Evolutionary conservation across 2,329 filamentous ascomycete genomes (phyloP).

Genomic region (Ilyonectria sp.): DNA sequence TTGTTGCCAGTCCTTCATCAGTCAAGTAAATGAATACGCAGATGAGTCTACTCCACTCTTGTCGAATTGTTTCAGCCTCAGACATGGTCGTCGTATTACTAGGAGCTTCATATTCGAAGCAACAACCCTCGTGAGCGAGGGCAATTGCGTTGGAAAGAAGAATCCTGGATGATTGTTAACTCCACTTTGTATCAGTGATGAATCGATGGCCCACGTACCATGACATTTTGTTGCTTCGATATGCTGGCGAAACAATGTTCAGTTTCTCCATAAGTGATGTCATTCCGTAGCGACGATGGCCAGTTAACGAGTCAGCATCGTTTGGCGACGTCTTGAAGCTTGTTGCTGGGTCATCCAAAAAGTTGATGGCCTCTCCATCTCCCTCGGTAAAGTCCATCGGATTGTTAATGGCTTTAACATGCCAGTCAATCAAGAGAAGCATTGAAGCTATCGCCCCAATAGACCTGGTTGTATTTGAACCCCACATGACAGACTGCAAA

Average conservation of each 20-base stretch:
- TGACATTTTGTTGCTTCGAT: conserved; percentile 40
- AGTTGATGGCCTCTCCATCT: conserved; percentile 27
- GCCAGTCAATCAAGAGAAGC: conserved; percentile 31
- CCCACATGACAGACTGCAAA: conserved; percentile 35
- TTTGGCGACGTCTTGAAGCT: background rate
- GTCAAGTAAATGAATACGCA: conserved; percentile 37
- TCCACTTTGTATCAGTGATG: background rate
- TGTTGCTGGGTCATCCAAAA: conserved; percentile 5
- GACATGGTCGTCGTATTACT: background rate
- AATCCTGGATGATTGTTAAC: conserved; percentile 21
- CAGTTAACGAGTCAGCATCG: conserved; percentile 16
- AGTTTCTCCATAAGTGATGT: conserved; percentile 38
- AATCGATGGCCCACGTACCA: conserved; percentile 12
- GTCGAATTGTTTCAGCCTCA: conserved; percentile 4
- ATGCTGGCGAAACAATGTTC: conserved; percentile 35
- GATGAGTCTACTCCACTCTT: conserved; percentile 35
- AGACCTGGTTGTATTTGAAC: conserved; percentile 28
- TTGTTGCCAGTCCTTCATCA: conserved; percentile 30
- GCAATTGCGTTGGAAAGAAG: conserved; percentile 36
- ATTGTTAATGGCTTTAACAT: conserved; percentile 38
- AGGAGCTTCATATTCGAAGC: conserved; percentile 29
- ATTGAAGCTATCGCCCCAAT: conserved; percentile 32
- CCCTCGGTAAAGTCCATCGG: conserved; percentile 36
- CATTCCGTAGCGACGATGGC: conserved; percentile 33
- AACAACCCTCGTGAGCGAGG: conserved; percentile 33